Percentiles rank a stretch among this genome's conserved stretches.
These are phyloP conservation scores for Ophiostoma populinum DNA, from an alignment of 2,329 filamentous ascomycete species.

Conservation along the genomic window DNA sequence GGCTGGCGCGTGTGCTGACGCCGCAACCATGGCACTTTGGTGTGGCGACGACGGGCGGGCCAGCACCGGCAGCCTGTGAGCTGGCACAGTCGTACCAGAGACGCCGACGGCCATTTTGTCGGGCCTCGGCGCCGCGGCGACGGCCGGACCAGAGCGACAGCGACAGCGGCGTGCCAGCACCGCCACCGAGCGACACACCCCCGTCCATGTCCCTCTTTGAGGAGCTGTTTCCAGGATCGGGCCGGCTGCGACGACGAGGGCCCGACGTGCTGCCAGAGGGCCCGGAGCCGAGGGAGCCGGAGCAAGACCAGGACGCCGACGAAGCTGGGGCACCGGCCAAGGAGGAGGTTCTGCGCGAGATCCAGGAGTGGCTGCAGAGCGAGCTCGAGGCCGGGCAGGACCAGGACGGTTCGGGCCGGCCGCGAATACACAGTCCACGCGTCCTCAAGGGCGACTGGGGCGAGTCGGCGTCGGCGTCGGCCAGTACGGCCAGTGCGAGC, in stretches of 20 bases:
- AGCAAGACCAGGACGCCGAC: not conserved
- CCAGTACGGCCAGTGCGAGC: no score
- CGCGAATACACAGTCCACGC: not conserved
- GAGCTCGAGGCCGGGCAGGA: constrained; percentile 1
- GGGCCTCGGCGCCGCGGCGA: not conserved
- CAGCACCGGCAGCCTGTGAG: no score
- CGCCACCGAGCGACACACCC: not conserved
- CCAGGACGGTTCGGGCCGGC: not conserved
- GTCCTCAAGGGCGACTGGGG: not conserved
- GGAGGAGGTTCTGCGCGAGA: constrained; percentile 2
- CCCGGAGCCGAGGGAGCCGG: not conserved
- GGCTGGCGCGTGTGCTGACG: constrained; percentile 3
- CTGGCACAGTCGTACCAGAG: no score
- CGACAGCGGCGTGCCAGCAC: not conserved
- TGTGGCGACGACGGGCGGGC: not conserved
- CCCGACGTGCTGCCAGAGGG: no score
- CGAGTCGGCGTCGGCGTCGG: not conserved
- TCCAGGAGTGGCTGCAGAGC: constrained; percentile 7
- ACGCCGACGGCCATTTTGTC: not conserved
- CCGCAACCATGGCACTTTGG: not conserved
- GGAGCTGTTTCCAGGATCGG: constrained; percentile 10
- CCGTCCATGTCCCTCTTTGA: constrained; percentile 7
- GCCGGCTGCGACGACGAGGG: not conserved
- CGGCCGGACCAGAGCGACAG: not conserved
- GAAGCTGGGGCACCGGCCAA: not conserved